Conservation (phyloP, 257 asterid species). For the Petrea volubilis region DNA sequence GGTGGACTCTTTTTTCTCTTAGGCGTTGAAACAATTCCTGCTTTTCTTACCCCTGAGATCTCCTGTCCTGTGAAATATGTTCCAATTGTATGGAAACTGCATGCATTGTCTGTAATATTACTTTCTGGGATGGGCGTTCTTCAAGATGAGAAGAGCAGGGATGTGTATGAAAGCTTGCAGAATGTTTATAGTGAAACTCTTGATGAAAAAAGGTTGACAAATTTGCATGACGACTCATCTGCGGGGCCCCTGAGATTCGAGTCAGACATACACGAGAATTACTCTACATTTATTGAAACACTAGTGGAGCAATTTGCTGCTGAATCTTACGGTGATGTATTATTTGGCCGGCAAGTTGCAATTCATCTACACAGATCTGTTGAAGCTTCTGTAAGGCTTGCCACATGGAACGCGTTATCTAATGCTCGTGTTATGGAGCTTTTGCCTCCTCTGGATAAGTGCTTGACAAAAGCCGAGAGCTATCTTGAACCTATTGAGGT, state of each 20-base stretch:
- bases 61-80: conserved; percentile 43
- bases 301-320: conserved; percentile 92
- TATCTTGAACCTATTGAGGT: conserved; percentile 96
- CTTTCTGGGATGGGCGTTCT: conserved; percentile 74
- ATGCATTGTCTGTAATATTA: conserved; percentile 71
- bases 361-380: conserved; percentile 66
- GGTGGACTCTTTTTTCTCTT: conserved; percentile 87
- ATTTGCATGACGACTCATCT: conserved; percentile 11
- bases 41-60: conserved; percentile 32
- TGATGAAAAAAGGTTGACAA: conserved; percentile 35
- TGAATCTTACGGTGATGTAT: conserved; percentile 81
- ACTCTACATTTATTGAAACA: conserved; percentile 73
- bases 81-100: conserved; percentile 88
- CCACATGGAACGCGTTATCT: conserved; percentile 76
- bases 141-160: conserved; percentile 75
- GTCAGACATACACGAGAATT: conserved; percentile 66
- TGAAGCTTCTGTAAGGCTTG: conserved; percentile 78
- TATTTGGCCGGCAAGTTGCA: conserved; percentile 88
- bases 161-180: conserved; percentile 67
- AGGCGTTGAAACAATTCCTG: conserved; percentile 67
- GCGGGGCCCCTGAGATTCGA: conserved; percentile 47
- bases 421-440: conserved; percentile 81
- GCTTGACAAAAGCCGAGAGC: conserved; percentile 61
- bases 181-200: conserved; percentile 60
- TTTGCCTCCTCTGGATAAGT: conserved; percentile 66